phyloP scores from a whole-genome alignment of 371 early-diverging fungal genomes.

The Mucor indicus region DNA sequence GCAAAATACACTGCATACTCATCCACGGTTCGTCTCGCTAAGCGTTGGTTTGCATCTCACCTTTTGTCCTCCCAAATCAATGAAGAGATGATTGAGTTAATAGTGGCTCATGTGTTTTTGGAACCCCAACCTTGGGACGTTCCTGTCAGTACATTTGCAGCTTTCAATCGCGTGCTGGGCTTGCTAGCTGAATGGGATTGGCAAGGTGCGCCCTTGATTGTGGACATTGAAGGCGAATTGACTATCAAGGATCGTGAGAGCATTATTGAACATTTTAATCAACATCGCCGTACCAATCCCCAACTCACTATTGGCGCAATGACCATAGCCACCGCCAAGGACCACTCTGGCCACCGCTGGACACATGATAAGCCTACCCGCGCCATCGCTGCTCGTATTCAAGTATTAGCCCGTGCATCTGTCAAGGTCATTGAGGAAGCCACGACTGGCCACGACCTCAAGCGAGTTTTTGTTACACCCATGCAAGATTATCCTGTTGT shows the following conservation, averaged over 20 bases:
- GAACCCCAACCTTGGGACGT: slow-evolving; percentile 62
- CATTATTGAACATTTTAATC: slow-evolving; percentile 42
- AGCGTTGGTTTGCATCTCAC: slow-evolving; percentile 87
- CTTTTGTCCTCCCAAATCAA: slow-evolving; percentile 55
- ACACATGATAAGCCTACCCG: slow-evolving; percentile 41
- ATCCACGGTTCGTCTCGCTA: slow-evolving; percentile 72
- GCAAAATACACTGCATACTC: slow-evolving; percentile 67
- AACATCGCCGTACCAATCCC: slow-evolving; percentile 38
- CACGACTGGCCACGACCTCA: slow-evolving; percentile 5
- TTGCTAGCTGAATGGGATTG: slow-evolving; percentile 75
- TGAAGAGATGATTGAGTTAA: slow-evolving; percentile 61
- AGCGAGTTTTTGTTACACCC: slow-evolving; percentile 68
- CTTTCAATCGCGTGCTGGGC: slow-evolving; percentile 72
- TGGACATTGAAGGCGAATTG: slow-evolving; percentile 70
- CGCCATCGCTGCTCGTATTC: slow-evolving; percentile 58
- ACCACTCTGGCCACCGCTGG: slow-evolving; percentile 63
- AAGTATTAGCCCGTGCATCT: slow-evolving; percentile 63
- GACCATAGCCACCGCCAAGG: slow-evolving; percentile 66
- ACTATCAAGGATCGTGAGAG: slow-evolving; percentile 42
- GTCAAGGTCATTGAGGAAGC: slow-evolving; percentile 30
- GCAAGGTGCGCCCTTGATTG: slow-evolving; percentile 70
- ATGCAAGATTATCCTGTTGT: slow-evolving; percentile 67
- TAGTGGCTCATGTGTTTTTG: slow-evolving; percentile 62
- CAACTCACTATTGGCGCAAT: slow-evolving; percentile 54
- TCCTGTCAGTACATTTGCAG: slow-evolving; percentile 61